These are phyloP conservation scores for Lactifluus pinguis DNA, from an alignment of 768 basidiomycete species.

Conservation along the genomic window DNA sequence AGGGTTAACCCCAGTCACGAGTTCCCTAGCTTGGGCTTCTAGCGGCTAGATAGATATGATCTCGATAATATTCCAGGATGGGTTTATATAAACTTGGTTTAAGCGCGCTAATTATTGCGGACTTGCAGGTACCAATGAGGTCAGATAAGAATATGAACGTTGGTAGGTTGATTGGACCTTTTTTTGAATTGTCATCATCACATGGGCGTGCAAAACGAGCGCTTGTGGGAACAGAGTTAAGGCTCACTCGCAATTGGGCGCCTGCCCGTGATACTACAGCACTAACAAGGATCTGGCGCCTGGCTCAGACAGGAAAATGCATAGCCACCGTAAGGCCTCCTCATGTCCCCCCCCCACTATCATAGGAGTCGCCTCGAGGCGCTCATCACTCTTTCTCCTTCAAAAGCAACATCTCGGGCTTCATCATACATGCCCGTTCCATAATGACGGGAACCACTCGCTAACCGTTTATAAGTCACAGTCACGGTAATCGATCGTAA, in stretches of 20 bases:
- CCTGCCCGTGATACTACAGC: conserved; percentile 1
- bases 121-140: conserved; percentile 16
- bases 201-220: conserved; percentile 7
- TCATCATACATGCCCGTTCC: background rate
- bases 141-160: conserved; percentile 11
- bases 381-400: background rate
- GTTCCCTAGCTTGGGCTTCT: background rate
- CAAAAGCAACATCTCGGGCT: background rate
- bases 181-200: background rate
- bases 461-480: background rate
- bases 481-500: conserved; percentile 6
- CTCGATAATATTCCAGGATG: conserved; percentile 1
- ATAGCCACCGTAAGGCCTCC: conserved; percentile 17
- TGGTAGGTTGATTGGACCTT: background rate
- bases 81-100: background rate
- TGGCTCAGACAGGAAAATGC: background rate
- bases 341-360: conserved; percentile 4
- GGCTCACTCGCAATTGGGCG: background rate
- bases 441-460: background rate
- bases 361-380: conserved; percentile 12
- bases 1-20: conserved; percentile 17
- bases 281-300: background rate
- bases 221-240: conserved; percentile 6
- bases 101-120: background rate
- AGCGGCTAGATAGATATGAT: conserved; percentile 17